phyloP scores from a whole-genome alignment of 1,139 yeast species.

The Blastobotrys aristatus region DNA sequence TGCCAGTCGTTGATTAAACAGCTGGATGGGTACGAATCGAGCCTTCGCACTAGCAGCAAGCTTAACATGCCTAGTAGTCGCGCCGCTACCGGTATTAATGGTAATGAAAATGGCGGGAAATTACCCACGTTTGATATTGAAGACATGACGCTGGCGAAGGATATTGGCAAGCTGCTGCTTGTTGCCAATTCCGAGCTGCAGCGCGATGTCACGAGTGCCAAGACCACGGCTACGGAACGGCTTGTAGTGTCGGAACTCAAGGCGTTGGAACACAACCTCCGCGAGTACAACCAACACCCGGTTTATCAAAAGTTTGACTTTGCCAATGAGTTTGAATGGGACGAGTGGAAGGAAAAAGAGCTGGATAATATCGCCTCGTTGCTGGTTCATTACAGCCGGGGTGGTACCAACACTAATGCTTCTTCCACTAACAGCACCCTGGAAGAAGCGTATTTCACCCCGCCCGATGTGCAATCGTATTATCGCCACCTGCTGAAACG shows the following conservation, averaged over 20 bases:
- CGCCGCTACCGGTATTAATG: neutral
- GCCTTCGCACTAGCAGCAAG: constrained; percentile 39
- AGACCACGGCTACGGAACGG: constrained; percentile 43
- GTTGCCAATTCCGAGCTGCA: constrained; percentile 27
- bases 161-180: constrained; percentile 23
- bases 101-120: neutral
- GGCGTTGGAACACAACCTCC: constrained; percentile 39
- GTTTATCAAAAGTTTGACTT: constrained; percentile 41
- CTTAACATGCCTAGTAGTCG: constrained; percentile 15
- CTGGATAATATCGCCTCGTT: constrained; percentile 38
- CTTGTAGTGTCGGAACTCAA: constrained; percentile 45
- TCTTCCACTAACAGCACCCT: constrained; percentile 4
- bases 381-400: constrained; percentile 21
- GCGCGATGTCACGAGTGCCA: constrained; percentile 27
- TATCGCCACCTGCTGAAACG: constrained; percentile 33
- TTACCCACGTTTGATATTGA: constrained; percentile 27
- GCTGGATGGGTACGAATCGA: constrained; percentile 29
- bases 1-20: constrained; percentile 29
- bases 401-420: constrained; percentile 2
- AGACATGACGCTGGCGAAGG: constrained; percentile 29
- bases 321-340: constrained; percentile 38
- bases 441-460: constrained; percentile 24
- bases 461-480: constrained; percentile 38
- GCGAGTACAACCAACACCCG: constrained; percentile 42
- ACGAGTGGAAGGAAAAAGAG: constrained; percentile 52